Base-by-base conservation (phyloP, 2,329 filamentous ascomycete genomes). In the Trichoderma arundinaceum region DNA sequence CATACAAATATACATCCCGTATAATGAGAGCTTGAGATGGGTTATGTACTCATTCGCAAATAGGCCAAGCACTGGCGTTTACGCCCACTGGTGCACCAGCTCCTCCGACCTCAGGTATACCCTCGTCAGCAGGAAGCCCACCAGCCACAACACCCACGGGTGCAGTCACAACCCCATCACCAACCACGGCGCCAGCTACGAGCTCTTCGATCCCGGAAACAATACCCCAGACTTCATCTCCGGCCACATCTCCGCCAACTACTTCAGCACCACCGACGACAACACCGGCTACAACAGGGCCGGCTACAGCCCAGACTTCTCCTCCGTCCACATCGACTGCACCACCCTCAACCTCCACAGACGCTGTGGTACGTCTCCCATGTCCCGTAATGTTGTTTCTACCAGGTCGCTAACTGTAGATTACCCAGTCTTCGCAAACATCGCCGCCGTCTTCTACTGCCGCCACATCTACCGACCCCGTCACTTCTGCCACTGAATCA, bases 261-360 rank as follows among this genome's bases (percentile, higher is more conserved):
- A 19, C 63, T 15, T 32, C 17, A 35, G 28, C 62, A 10, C 38
- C 63, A 39, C 39, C 52, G 57, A n/a, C 65, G n/a, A 35, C 17
- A 28, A 17, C 62, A 15, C 38, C 63, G 38, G 39, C 52, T 57
- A n/a, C 66, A 22, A 61, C 56, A 41, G 46, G 17, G 22, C 43
- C 38, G 33, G 56, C 65, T 15, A 57, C 68, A 8, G 19, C 32
- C 9, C 49, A 57, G 35, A 35, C 60, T 17, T 54, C 60, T 32
- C 46, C 69, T n/a, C 56, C 60, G 33, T 51, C 63, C 12, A 43
- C 68, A 28, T 49, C 61, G 19, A 41, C 66, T 51, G 32, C 63
- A 17, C 17, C 66, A 22, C 63, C 67, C 9, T 41, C 63, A 17
- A 65, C 58, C n/a, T 44, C 65, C 4, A 35, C 59, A 3, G 49